Evolutionary conservation across 331 rosid genomes (phyloP).

Genomic region (Quercus phellos): DNA sequence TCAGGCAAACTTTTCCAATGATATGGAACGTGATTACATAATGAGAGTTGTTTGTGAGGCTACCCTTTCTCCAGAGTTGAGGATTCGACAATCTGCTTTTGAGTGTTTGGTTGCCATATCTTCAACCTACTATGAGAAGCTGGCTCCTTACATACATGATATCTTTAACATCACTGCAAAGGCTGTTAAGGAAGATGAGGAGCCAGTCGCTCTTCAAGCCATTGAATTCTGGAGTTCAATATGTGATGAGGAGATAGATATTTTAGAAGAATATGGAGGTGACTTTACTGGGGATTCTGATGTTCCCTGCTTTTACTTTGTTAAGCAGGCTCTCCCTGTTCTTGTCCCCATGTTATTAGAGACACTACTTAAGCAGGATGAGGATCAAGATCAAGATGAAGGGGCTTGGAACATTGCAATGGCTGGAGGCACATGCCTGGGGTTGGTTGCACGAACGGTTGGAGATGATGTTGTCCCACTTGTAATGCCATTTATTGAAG

Average conservation of each 20-base stretch:
- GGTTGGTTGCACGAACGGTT: slow-evolving; percentile 72
- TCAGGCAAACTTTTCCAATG: slow-evolving; percentile 74
- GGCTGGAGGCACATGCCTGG: slow-evolving; percentile 87
- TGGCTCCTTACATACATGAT: slow-evolving; percentile 62
- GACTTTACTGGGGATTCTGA: slow-evolving; percentile 66
- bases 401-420: slow-evolving; percentile 88
- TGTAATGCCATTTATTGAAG: slow-evolving; percentile 86
- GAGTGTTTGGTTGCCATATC: slow-evolving; percentile 80
- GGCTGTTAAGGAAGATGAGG: slow-evolving; percentile 74
- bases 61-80: slow-evolving; percentile 58
- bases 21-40: slow-evolving; percentile 70
- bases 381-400: slow-evolving; percentile 82
- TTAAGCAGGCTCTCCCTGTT: slow-evolving; percentile 71
- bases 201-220: slow-evolving; percentile 79
- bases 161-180: slow-evolving; percentile 63
- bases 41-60: slow-evolving; percentile 78
- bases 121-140: slow-evolving; percentile 64
- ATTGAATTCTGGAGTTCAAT: slow-evolving; percentile 80
- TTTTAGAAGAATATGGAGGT: slow-evolving; percentile 69
- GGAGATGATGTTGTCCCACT: slow-evolving; percentile 73
- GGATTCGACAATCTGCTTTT: slow-evolving; percentile 68
- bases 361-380: slow-evolving; percentile 69
- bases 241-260: slow-evolving; percentile 77
- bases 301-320: slow-evolving; percentile 65
- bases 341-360: slow-evolving; percentile 67